A percentile compares a stretch with the other conserved stretches of the same genome.
Evolutionary conservation across 805 yeast species (phyloP).

Genomic region (Sugiyamaella chiloensis): DNA sequence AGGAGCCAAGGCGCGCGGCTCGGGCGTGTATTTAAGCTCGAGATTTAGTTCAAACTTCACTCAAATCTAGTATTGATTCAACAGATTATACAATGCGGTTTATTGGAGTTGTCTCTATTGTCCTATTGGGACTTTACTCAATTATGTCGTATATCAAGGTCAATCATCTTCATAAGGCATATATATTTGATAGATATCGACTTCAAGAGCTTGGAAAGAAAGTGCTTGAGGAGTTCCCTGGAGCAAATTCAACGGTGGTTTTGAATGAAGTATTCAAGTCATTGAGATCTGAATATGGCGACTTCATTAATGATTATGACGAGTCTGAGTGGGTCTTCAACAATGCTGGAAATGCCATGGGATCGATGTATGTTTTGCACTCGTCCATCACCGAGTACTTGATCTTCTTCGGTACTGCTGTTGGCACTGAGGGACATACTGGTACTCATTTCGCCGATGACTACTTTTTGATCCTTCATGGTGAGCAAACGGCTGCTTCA

Average conservation of each 20-base stretch:
- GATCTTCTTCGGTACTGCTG: slow-evolving; percentile 88
- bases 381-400: slow-evolving; percentile 92
- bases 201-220: slow-evolving; percentile 60
- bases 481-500: slow-evolving; percentile 70
- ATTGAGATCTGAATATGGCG: slow-evolving; percentile 66
- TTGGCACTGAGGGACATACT: slow-evolving; percentile 94
- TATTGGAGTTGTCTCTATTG: slow-evolving; percentile 19
- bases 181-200: slow-evolving; percentile 63
- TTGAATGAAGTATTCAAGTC: slow-evolving; percentile 58
- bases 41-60: no score
- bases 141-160: slow-evolving; percentile 25
- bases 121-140: slow-evolving; percentile 20
- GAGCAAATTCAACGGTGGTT: slow-evolving; percentile 53
- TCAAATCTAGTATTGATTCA: no score
- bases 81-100: slow-evolving; percentile 17
- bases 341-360: slow-evolving; percentile 98
- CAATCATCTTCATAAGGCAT: slow-evolving; percentile 57
- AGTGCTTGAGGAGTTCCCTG: slow-evolving; percentile 35
- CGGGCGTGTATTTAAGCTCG: no score
- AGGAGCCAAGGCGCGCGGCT: no score
- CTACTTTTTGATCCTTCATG: slow-evolving; percentile 85
- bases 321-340: slow-evolving; percentile 91
- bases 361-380: slow-evolving; percentile 86
- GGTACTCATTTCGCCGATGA: slow-evolving; percentile 98
- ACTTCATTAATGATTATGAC: slow-evolving; percentile 65